Evolutionary conservation across 768 basidiomycete genomes (phyloP).

Genomic region (Leccinum broughii): DNA sequence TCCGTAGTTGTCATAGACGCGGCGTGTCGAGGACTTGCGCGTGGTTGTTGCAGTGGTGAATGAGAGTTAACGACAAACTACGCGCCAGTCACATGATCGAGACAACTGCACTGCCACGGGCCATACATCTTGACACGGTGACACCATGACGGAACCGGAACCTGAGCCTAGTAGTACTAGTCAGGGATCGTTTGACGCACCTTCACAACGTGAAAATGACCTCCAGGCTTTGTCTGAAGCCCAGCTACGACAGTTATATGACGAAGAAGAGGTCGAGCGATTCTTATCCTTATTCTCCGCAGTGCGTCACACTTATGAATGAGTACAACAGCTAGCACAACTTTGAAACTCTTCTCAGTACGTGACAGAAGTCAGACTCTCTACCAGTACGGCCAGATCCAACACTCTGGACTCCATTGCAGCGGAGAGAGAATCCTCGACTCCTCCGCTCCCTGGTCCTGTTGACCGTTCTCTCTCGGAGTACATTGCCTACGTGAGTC

Average conservation of each 20-base stretch:
- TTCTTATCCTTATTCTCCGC: conserved; percentile 62
- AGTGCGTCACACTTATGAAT: conserved; percentile 38
- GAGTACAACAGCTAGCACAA: not conserved
- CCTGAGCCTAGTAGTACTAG: conserved; percentile 3
- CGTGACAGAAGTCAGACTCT: conserved; percentile 55
- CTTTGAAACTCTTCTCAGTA: conserved; percentile 38
- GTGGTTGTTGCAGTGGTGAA: conserved; percentile 5
- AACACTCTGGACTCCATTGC: not conserved
- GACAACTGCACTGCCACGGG: conserved; percentile 4
- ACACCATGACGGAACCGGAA: conserved; percentile 12
- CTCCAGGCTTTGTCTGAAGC: conserved; percentile 44
- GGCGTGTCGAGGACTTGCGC: not conserved
- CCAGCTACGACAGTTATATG: conserved; percentile 58
- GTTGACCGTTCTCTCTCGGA: conserved; percentile 28
- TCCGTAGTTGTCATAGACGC: conserved; percentile 13
- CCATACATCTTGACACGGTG: too few species aligned
- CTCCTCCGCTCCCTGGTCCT: conserved; percentile 8
- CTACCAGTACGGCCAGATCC: conserved; percentile 28
- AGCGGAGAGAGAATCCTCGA: not conserved
- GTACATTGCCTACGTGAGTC: conserved; percentile 27
- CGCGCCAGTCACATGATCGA: conserved; percentile 33
- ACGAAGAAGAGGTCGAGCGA: conserved; percentile 62
- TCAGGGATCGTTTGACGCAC: conserved; percentile 1
- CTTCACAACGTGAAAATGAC: conserved; percentile 1
- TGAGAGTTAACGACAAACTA: conserved; percentile 15